Base-by-base conservation (phyloP, 2,329 filamentous ascomycete genomes). In the Neocucurbitaria cava region DNA sequence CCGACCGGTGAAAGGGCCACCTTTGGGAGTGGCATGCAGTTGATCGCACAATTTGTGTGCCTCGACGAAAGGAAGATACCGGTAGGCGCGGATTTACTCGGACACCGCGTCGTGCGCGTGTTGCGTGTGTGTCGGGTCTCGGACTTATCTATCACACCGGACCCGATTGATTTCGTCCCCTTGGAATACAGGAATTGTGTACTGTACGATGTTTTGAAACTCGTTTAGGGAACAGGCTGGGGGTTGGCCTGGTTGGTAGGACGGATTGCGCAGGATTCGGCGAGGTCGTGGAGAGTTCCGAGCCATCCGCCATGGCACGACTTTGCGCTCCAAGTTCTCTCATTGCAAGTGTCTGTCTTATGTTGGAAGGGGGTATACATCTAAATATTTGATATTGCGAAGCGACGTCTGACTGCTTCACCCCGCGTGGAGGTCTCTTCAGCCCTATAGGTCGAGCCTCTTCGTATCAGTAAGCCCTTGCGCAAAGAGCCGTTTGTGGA, bases 401-500 rank as follows among this genome's bases (percentile, higher is more conserved):
- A 50, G 18, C 5, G 24, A 43, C 24, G n/a, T 33, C 8, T 35
- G 35, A 43, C 23, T 26, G 33, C 17, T 8, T 23, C 45, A 47
- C 30, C 53, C 60, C 61, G 54, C 54, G 61, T 61, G 59, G 61
- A 52, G 36, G 46, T 39, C 28, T 39, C 51, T 20, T 58, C 58
- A 66, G 62, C 64, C 64, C 58, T 66, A 57, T 50, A 45, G 26
- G 42, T 39, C 43, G 47, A 58, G 54, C 58, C 58, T 59, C 57
- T 52, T 64, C 57, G 56, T 60, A 54, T 56, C 54, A 52, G 65
- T 68, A 62, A 68, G 65, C 65, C 60, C 64, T 67, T 66, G 64
- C 52, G 64, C 64, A 61, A 55, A 55, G 43, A 57, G 58, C 63
- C 65, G 65, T 49, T 55, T 48, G 58, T 56, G 58, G 54, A 57